These are phyloP conservation scores for Penicillium concentricum DNA, from an alignment of 2,329 filamentous ascomycete species.

Conservation along the genomic window DNA sequence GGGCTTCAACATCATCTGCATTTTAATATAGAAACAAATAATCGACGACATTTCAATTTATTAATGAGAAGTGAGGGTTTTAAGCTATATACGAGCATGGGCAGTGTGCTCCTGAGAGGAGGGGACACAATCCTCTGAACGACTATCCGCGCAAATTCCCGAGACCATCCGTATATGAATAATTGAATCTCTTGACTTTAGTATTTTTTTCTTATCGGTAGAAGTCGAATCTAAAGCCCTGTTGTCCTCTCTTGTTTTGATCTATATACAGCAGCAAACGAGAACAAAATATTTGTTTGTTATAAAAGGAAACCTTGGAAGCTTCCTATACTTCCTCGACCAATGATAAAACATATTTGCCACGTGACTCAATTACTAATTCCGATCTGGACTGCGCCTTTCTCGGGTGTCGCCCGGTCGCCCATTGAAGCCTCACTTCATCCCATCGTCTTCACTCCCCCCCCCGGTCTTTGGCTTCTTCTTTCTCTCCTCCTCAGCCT, in stretches of 20 bases:
- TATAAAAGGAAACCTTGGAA: neutral
- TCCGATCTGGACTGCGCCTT: conserved; percentile 6
- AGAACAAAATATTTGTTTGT: neutral
- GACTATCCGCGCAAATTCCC: neutral
- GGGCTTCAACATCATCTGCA: neutral
- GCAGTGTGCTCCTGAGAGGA: neutral
- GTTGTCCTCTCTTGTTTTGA: neutral
- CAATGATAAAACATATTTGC: neutral
- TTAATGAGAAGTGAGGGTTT: neutral
- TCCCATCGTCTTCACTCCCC: conserved; percentile 13
- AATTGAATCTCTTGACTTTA: neutral
- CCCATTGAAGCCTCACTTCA: conserved; percentile 7
- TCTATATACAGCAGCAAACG: neutral
- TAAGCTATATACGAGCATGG: neutral
- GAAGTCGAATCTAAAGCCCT: too few relatives aligned
- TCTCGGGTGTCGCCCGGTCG: neutral
- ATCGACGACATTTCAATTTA: neutral
- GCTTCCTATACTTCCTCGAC: conserved; percentile 2
- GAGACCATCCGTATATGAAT: neutral
- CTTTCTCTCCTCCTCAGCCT: conserved; percentile 24
- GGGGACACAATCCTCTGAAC: neutral
- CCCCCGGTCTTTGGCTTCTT: conserved; percentile 19
- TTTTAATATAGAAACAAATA: neutral
- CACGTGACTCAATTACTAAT: conserved; percentile 16
- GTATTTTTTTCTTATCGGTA: neutral